Conservation (phyloP, 129 eudicot genomes). For the Sambucus nigra region DNA sequence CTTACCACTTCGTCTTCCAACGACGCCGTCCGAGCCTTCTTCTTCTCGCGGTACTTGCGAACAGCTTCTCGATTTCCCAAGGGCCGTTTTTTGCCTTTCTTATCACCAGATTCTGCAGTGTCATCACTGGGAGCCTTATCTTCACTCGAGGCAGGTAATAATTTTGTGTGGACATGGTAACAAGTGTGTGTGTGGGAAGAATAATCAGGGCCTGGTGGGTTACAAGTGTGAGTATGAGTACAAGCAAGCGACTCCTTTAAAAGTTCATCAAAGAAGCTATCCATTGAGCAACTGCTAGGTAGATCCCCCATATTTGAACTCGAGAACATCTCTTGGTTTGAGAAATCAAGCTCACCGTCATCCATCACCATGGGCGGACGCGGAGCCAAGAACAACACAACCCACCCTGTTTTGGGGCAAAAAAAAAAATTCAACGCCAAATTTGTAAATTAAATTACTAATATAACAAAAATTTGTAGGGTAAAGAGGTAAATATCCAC, state of each 20-base stretch:
- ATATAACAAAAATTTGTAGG: no score
- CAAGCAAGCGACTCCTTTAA: slow-evolving; percentile 76
- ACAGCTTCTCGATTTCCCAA: slow-evolving; percentile 91
- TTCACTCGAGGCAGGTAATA: no score
- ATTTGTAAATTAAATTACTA: no score
- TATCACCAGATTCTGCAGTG: slow-evolving; percentile 68
- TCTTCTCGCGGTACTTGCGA: slow-evolving; percentile 91
- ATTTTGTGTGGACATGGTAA: slow-evolving; percentile 86
- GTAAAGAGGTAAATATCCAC: no score
- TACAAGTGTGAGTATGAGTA: slow-evolving; percentile 90
- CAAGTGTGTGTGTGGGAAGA: slow-evolving; percentile 98
- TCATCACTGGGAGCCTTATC: no score
- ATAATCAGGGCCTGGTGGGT: slow-evolving; percentile 88
- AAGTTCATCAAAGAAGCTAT: slow-evolving; percentile 54
- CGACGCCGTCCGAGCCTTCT: slow-evolving; percentile 82
- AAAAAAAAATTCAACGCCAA: no score
- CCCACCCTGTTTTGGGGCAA: no score
- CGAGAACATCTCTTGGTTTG: slow-evolving; percentile 55
- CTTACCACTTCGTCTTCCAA: slow-evolving; percentile 85
- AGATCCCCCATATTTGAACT: slow-evolving; percentile 41
- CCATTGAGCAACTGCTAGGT: slow-evolving; percentile 61
- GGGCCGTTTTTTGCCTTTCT: slow-evolving; percentile 57
- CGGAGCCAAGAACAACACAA: no score
- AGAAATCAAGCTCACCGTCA: slow-evolving; percentile 67
- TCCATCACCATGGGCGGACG: slow-evolving; percentile 59